A percentile compares a stretch with the other conserved stretches of the same genome.
These are phyloP conservation scores for Teratosphaeria zuluensis DNA, from an alignment of 2,329 filamentous ascomycete genomes.

Conservation along the genomic window DNA sequence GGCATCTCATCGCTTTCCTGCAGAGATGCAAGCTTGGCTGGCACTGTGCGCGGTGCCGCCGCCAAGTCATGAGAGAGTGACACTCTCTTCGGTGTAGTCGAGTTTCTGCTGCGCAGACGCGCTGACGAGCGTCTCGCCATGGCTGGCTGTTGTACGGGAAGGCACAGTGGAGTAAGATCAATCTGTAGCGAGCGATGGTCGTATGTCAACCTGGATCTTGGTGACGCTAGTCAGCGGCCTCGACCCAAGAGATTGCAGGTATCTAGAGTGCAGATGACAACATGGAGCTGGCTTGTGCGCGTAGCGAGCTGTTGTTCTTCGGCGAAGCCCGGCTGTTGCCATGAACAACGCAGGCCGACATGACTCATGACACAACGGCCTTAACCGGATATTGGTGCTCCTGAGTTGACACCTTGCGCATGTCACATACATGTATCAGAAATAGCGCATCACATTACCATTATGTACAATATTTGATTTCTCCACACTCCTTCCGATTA, in stretches of 20 bases:
- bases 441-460: neutral
- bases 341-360: neutral
- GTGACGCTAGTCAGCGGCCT: neutral
- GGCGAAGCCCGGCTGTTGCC: neutral
- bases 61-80: constrained; percentile 23
- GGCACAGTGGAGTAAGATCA: neutral
- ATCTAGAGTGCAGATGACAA: neutral
- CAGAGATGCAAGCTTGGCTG: constrained; percentile 34
- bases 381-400: neutral
- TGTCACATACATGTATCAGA: neutral
- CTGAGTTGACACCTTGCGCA: neutral
- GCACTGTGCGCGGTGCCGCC: constrained; percentile 19
- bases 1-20: constrained; percentile 36
- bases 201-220: neutral
- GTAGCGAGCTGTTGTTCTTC: neutral
- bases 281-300: neutral
- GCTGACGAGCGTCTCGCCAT: constrained; percentile 27
- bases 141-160: neutral
- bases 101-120: constrained; percentile 21
- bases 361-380: neutral
- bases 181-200: neutral
- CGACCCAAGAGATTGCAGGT: neutral
- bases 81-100: constrained; percentile 24
- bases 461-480: neutral
- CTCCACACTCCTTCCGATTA: neutral